phyloP scores from a whole-genome alignment of 371 early-diverging fungal genomes.

The Blakeslea trispora region DNA sequence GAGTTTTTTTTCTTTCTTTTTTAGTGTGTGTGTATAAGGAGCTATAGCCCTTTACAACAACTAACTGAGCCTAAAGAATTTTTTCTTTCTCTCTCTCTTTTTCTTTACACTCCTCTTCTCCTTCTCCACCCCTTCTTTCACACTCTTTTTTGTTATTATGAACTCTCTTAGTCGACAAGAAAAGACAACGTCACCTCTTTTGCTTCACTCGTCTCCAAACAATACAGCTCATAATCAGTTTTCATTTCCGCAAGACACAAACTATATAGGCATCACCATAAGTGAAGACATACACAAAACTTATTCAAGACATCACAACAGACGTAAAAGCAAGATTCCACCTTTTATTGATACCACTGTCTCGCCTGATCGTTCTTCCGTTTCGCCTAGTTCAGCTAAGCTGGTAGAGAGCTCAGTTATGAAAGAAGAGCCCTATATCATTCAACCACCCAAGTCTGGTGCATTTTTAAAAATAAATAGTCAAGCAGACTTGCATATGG shows the following conservation, averaged over 20 bases:
- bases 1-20: too few relatives aligned
- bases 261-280: conserved; percentile 40
- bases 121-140: background rate
- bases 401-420: background rate
- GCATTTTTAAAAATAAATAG: conserved; percentile 23
- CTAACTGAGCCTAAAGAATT: too few relatives aligned
- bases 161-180: background rate
- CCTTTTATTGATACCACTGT: background rate
- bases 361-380: background rate
- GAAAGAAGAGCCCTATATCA: conserved; percentile 13
- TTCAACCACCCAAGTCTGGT: conserved; percentile 14
- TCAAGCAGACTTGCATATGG: conserved; percentile 25
- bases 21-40: too few relatives aligned
- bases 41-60: too few relatives aligned
- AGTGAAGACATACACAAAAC: conserved; percentile 18
- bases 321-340: background rate
- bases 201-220: background rate
- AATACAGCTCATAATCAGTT: background rate
- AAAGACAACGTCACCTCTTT: background rate
- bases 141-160: background rate
- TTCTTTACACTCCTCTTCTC: background rate
- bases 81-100: background rate
- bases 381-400: conserved; percentile 6
- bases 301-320: conserved; percentile 1
- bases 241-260: conserved; percentile 24